phyloP scores from a whole-genome alignment of 2,329 filamentous ascomycete species.

The Pseudocercospora macadamiae region DNA sequence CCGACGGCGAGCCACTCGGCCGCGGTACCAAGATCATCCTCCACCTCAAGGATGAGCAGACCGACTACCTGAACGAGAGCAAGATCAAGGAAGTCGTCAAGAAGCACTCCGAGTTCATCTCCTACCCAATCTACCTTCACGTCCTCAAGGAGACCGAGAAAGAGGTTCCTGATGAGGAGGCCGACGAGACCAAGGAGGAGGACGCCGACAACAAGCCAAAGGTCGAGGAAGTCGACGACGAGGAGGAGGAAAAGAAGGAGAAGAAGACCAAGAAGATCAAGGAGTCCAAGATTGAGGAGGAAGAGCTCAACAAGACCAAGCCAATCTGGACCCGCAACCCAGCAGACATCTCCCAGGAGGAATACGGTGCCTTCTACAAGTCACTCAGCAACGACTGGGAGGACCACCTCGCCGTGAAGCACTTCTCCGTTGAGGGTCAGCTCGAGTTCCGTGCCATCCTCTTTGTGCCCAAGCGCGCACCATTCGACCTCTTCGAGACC shows the following conservation, averaged over 20 bases:
- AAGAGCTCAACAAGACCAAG: constrained; percentile 99
- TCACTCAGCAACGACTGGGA: constrained; percentile 99
- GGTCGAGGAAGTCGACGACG: constrained; percentile 83
- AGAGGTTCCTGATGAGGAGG: constrained; percentile 96
- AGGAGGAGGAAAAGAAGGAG: constrained; percentile 79
- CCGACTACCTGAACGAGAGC: constrained; percentile 96
- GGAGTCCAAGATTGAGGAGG: constrained; percentile 97
- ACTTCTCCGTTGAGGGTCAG: constrained; percentile 99
- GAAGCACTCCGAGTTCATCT: constrained; percentile 99
- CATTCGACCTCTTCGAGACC: constrained; percentile 99
- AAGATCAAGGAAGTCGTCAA: constrained; percentile 99
- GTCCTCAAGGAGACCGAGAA: constrained; percentile 99
- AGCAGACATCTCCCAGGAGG: constrained; percentile 89
- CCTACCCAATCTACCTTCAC: constrained; percentile 99
- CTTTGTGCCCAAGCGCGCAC: constrained; percentile 98
- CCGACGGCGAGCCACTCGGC: constrained; percentile 85
- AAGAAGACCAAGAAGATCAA: constrained; percentile 99
- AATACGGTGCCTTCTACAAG: constrained; percentile 99
- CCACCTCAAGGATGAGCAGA: constrained; percentile 99
- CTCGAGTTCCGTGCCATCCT: constrained; percentile 99
- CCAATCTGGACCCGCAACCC: constrained; percentile 99
- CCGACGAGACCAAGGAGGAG: constrained; percentile 71
- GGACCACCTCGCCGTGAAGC: constrained; percentile 98
- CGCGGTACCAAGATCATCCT: constrained; percentile 98
- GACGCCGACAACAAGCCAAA: constrained; percentile 93